Percentiles rank a stretch among this genome's conserved stretches.
phyloP scores from a whole-genome alignment of 106 monocot species.

The Dioscorea zingiberensis region DNA sequence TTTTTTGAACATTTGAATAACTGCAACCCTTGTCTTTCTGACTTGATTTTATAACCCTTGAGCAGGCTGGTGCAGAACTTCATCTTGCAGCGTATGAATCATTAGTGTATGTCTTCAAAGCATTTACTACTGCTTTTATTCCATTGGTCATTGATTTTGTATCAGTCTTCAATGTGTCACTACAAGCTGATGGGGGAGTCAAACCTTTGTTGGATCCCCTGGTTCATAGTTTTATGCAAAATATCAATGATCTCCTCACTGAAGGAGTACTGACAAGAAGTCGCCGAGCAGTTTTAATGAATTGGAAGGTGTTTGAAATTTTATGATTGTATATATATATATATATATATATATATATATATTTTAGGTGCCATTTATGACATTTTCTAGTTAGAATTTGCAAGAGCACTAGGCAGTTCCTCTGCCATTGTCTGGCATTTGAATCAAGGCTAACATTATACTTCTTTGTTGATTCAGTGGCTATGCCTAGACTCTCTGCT shows the following conservation, averaged over 20 bases:
- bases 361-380: too few species aligned
- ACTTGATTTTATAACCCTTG: background rate
- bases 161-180: conserved; percentile 18
- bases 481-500: conserved; percentile 65
- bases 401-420: background rate
- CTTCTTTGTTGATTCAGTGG: conserved; percentile 54
- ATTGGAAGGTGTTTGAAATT: conserved; percentile 54
- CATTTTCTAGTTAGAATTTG: too few species aligned
- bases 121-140: conserved; percentile 32
- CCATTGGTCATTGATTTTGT: conserved; percentile 22
- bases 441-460: conserved; percentile 1
- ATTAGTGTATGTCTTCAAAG: conserved; percentile 43
- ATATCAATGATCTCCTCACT: conserved; percentile 55
- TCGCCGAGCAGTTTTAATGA: conserved; percentile 78
- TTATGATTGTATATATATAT: background rate
- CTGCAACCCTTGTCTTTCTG: too few species aligned
- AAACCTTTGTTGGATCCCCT: conserved; percentile 49
- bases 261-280: conserved; percentile 62
- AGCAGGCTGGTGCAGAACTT: conserved; percentile 71
- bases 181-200: conserved; percentile 10
- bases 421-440: background rate
- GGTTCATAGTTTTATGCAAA: conserved; percentile 48
- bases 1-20: too few species aligned
- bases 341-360: too few species aligned
- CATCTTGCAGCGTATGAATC: conserved; percentile 75